Percentiles rank a stretch among this genome's conserved stretches.
These are phyloP conservation scores for Coemansia sp. DNA, from an alignment of 192 early-diverging fungal genomes.

Conservation along the genomic window DNA sequence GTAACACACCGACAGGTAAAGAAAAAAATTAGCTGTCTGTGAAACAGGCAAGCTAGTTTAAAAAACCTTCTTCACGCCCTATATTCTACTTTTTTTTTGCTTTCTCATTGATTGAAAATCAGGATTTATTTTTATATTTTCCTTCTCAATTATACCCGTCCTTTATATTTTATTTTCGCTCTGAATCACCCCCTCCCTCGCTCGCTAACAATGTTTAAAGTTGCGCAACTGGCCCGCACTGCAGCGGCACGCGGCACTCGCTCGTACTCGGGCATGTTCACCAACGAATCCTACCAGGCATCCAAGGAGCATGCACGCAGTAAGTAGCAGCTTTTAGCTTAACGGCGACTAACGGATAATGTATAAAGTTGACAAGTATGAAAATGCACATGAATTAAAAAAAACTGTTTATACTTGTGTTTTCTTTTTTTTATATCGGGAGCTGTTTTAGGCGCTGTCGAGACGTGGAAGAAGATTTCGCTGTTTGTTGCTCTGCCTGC, in stretches of 20 bases:
- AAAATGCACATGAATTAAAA: not conserved
- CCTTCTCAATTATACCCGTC: not conserved
- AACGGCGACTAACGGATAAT: too few relatives aligned
- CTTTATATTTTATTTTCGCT: not conserved
- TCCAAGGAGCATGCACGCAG: constrained; percentile 46
- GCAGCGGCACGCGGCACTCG: constrained; percentile 33
- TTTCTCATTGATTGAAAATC: not conserved
- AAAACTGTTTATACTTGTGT: too few relatives aligned
- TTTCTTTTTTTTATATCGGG: not conserved
- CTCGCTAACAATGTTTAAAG: constrained; percentile 25
- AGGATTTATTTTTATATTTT: constrained; percentile 6
- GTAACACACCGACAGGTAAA: not conserved
- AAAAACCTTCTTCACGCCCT: too few relatives aligned
- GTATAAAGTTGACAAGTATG: not conserved
- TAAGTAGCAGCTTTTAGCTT: constrained; percentile 23
- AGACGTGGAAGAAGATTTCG: constrained; percentile 53
- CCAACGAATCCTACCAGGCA: constrained; percentile 30
- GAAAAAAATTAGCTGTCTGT: not conserved
- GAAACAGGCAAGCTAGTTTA: too few relatives aligned
- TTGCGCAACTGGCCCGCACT: constrained; percentile 43
- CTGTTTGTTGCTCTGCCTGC: constrained; percentile 40
- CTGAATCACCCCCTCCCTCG: not conserved
- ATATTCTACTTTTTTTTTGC: not conserved
- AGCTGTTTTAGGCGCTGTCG: constrained; percentile 32
- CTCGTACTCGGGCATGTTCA: constrained; percentile 39